Evolutionary conservation across 176 grass and related monocot species (phyloP).

Genomic region (Themeda triandra): DNA sequence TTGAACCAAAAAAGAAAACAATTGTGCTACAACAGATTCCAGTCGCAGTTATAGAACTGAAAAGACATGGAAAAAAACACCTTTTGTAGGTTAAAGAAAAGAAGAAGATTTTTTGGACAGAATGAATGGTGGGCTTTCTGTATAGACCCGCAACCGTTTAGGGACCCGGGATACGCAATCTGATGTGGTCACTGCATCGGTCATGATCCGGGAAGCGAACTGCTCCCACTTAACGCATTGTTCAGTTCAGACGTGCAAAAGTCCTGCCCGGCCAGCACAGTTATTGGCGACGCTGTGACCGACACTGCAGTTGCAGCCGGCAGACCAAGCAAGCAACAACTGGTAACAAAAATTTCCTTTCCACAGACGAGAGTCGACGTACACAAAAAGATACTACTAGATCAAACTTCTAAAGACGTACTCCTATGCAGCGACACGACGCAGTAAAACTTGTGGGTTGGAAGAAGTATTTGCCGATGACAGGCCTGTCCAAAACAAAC

Average conservation of each 20-base stretch:
- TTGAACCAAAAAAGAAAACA: background rate
- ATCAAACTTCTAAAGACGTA: no score
- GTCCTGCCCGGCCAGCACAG: background rate
- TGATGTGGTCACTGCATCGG: background rate
- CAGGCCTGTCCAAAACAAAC: background rate
- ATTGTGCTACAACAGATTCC: conserved; percentile 7
- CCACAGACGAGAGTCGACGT: no score
- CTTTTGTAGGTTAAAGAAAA: background rate
- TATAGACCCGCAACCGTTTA: background rate
- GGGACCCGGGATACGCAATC: background rate
- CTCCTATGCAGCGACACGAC: background rate
- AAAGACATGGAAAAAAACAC: background rate
- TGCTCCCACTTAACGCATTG: background rate
- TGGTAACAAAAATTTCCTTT: no score
- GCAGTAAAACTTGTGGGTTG: background rate
- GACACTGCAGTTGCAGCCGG: background rate
- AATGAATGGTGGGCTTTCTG: background rate
- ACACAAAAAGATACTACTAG: no score
- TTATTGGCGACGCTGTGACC: background rate
- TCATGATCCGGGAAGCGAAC: background rate
- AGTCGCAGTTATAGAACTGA: background rate
- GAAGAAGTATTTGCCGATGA: no score
- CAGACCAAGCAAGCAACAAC: background rate
- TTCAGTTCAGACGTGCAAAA: background rate
- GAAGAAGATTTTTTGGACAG: conserved; percentile 19